Conservation (phyloP, 2,329 filamentous ascomycete genomes). For the Mycosphaerella arachidis region DNA sequence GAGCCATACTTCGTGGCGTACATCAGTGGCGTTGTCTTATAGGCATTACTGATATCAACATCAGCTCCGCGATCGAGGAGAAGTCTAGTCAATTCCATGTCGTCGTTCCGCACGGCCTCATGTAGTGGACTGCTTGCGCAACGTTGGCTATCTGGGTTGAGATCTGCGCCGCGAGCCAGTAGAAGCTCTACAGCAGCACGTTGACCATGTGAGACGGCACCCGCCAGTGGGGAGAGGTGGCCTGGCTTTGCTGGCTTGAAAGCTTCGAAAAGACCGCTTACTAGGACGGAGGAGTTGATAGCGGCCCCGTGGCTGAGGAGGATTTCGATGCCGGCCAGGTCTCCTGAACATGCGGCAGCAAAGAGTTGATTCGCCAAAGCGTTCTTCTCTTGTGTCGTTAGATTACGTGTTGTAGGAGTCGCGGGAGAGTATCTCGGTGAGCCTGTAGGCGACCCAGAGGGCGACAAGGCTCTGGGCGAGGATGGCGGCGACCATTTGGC, state of each 20-base stretch:
- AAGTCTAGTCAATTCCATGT: slow-evolving; percentile 25
- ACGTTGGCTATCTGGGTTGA: slow-evolving; percentile 25
- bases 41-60: slow-evolving; percentile 28
- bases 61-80: slow-evolving; percentile 28
- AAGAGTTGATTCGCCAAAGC: slow-evolving; percentile 26
- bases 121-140: slow-evolving; percentile 31
- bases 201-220: slow-evolving; percentile 30
- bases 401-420: neutral
- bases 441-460: slow-evolving; percentile 8
- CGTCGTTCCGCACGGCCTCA: slow-evolving; percentile 28
- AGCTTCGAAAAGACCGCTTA: slow-evolving; percentile 28
- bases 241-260: slow-evolving; percentile 34
- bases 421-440: slow-evolving; percentile 17
- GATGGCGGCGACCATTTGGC: slow-evolving; percentile 31
- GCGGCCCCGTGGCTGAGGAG: slow-evolving; percentile 27
- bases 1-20: slow-evolving; percentile 32
- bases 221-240: slow-evolving; percentile 30
- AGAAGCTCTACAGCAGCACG: slow-evolving; percentile 25
- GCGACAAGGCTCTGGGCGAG: slow-evolving; percentile 22
- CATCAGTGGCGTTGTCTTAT: slow-evolving; percentile 32
- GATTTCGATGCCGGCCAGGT: slow-evolving; percentile 25
- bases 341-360: slow-evolving; percentile 29
- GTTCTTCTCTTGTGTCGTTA: slow-evolving; percentile 21
- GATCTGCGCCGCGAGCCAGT: slow-evolving; percentile 26
- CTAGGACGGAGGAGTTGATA: slow-evolving; percentile 24